These are phyloP conservation scores for Gymnopilus dilepis DNA, from an alignment of 768 basidiomycete species.

Conservation along the genomic window DNA sequence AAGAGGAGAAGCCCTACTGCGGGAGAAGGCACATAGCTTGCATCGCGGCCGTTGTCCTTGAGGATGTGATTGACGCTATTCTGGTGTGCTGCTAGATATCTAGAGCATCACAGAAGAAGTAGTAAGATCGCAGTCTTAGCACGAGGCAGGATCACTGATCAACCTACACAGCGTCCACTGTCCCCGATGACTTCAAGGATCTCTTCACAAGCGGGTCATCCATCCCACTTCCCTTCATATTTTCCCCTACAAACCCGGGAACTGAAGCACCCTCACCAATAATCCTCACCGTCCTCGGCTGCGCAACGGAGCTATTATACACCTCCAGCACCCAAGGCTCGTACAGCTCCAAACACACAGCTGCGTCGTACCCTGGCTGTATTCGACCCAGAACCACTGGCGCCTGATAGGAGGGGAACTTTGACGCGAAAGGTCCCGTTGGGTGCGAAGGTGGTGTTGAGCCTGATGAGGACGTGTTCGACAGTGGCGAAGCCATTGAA, in stretches of 20 bases:
- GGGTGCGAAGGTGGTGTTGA: slow-evolving; percentile 40
- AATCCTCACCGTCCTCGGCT: slow-evolving; percentile 36
- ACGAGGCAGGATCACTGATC: neutral
- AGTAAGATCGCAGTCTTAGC: neutral
- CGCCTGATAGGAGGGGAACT: slow-evolving; percentile 23
- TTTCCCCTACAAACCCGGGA: slow-evolving; percentile 23
- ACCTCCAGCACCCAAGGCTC: slow-evolving; percentile 48
- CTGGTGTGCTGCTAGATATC: slow-evolving; percentile 38
- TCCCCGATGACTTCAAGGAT: slow-evolving; percentile 36
- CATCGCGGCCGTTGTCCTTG: slow-evolving; percentile 46
- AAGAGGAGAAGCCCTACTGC: too few species aligned
- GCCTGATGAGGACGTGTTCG: slow-evolving; percentile 40
- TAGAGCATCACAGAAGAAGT: slow-evolving; percentile 8
- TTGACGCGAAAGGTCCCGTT: slow-evolving; percentile 34
- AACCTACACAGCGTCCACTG: slow-evolving; percentile 30
- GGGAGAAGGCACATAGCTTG: slow-evolving; percentile 42
- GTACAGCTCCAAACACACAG: slow-evolving; percentile 43
- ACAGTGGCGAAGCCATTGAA: slow-evolving; percentile 40
- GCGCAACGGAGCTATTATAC: slow-evolving; percentile 38
- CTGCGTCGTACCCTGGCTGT: slow-evolving; percentile 45
- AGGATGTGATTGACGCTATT: slow-evolving; percentile 44
- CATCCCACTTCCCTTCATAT: slow-evolving; percentile 25
- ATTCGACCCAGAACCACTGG: slow-evolving; percentile 31
- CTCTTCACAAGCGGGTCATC: slow-evolving; percentile 26
- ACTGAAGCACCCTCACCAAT: slow-evolving; percentile 36